Percentiles rank a stretch among this genome's conserved stretches.
phyloP scores from a whole-genome alignment of 148 eudicot genomes.

The Cornus florida region DNA sequence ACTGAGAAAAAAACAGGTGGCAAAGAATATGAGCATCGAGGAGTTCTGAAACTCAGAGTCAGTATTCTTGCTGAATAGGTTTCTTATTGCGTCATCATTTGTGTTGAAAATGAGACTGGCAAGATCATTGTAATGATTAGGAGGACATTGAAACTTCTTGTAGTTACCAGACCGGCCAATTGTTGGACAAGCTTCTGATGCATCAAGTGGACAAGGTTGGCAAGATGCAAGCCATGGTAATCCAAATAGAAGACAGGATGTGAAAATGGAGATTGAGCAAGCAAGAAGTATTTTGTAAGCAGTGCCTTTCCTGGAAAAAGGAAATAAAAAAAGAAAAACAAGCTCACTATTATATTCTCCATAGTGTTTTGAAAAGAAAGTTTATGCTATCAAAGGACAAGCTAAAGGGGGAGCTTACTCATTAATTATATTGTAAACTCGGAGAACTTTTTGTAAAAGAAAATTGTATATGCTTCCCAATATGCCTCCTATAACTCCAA shows the following conservation, averaged over 20 bases:
- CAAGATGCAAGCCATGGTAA: constrained; percentile 91
- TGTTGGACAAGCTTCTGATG: constrained; percentile 81
- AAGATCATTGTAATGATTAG: constrained; percentile 88
- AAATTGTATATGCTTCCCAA: constrained; percentile 73
- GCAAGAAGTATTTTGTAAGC: constrained; percentile 60
- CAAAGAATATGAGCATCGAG: constrained; percentile 68
- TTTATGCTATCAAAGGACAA: neutral
- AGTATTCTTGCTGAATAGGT: constrained; percentile 82
- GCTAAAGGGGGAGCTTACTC: constrained; percentile 48
- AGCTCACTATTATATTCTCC: neutral
- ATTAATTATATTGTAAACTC: constrained; percentile 57
- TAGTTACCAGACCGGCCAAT: constrained; percentile 86
- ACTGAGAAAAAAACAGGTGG: constrained; percentile 74
- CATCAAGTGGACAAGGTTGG: constrained; percentile 66
- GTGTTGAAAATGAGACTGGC: constrained; percentile 95
- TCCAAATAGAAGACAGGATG: constrained; percentile 86
- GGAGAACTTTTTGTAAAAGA: constrained; percentile 62
- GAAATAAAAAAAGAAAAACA: constrained; percentile 10
- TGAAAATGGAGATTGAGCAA: constrained; percentile 66
- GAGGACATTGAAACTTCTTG: constrained; percentile 84
- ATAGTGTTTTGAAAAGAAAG: neutral
- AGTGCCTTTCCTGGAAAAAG: constrained; percentile 64
- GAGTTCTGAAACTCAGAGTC: constrained; percentile 72
- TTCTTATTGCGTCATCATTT: constrained; percentile 84
- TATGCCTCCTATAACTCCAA: constrained; percentile 78